Base-by-base conservation (phyloP, 2,329 filamentous ascomycete genomes). In the Verticillium zaregamsianum region DNA sequence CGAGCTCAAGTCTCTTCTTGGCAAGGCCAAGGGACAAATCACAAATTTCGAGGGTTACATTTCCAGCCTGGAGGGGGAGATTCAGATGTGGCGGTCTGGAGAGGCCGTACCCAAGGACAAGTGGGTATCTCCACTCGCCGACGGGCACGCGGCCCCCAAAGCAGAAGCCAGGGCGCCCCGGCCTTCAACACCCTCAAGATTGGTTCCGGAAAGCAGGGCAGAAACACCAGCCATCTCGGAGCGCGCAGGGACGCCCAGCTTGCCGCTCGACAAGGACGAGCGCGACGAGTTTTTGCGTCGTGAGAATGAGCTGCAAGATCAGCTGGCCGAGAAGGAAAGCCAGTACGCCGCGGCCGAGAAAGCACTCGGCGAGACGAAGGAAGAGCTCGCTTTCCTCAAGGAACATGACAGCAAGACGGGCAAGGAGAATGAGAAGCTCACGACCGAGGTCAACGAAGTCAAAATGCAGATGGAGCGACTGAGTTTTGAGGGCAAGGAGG, bases 381-480 rank as follows among this genome's bases (percentile, higher is more conserved):
- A 97, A 68, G 95, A 99, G 77, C 81, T 98, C 59, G 79, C 84
- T 61, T 90, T 90, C 67, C 82, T 97, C 68, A 96, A 96, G 74
- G 93, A 97, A 59, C 91, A 93, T 65, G 90, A 95, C 66, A 83
- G 86, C 70, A 92, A 91, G 72, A 86, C 91, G 3, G 90, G 90
- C 69, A 96, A 93, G 72, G 92, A 96, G 65, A 98, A 97, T 68
- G 95, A 99, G 75, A 89, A 87, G 67, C 83, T 98, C 62, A 90
- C 87, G 12, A 86, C 87, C 61, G 93, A 97, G 72, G 87, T 94
- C 63, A 97, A 98, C 71, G 92, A 96, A 71, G 86, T 96, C 71
- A 93, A 92, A 74, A 97, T 99, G 93, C 93, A 97, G 72, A 84
- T 99, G 31, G 95, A 99, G 80, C 93, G 96, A 73, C 85, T 99